Conservation (phyloP, 2,329 filamentous ascomycete species). For the Torrubiella hemipterigena region DNA sequence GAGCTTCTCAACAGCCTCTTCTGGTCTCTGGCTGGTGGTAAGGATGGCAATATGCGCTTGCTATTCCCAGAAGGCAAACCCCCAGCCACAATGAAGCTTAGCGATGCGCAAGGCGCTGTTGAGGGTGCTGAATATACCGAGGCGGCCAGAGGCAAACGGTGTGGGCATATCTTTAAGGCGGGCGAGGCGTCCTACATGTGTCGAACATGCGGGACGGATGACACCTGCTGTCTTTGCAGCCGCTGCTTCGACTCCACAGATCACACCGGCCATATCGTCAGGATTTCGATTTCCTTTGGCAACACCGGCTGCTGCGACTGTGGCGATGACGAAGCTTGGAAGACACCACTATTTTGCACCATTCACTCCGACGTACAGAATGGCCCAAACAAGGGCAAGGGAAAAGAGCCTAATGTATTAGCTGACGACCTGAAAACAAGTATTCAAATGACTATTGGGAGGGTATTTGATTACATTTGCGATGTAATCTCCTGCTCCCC, state of each 20-base stretch:
- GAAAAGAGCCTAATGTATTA: constrained; percentile 43
- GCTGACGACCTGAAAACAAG: constrained; percentile 65
- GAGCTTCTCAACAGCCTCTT: constrained; percentile 74
- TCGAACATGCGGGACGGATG: constrained; percentile 86
- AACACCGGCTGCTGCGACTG: constrained; percentile 97
- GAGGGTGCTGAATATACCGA: constrained; percentile 93
- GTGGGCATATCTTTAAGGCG: constrained; percentile 91
- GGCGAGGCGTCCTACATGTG: constrained; percentile 92
- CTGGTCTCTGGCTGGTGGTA: constrained; percentile 69
- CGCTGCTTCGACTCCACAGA: constrained; percentile 93
- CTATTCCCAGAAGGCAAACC: constrained; percentile 73
- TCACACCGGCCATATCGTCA: constrained; percentile 84
- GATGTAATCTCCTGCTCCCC: constrained; percentile 97
- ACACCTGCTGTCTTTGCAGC: constrained; percentile 90
- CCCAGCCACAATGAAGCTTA: constrained; percentile 58
- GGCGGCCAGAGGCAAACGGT: constrained; percentile 81
- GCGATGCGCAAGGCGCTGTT: constrained; percentile 79
- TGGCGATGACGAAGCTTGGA: constrained; percentile 92
- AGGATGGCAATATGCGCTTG: constrained; percentile 59
- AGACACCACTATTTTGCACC: constrained; percentile 74
- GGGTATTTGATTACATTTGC: constrained; percentile 86
- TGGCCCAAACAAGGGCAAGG: constrained; percentile 47
- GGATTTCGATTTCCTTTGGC: constrained; percentile 75
- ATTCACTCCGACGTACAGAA: constrained; percentile 64
- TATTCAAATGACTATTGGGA: constrained; percentile 75